Evolutionary conservation across 78 protist genomes (phyloP).

Genomic region (Chrysochromulina parva): DNA sequence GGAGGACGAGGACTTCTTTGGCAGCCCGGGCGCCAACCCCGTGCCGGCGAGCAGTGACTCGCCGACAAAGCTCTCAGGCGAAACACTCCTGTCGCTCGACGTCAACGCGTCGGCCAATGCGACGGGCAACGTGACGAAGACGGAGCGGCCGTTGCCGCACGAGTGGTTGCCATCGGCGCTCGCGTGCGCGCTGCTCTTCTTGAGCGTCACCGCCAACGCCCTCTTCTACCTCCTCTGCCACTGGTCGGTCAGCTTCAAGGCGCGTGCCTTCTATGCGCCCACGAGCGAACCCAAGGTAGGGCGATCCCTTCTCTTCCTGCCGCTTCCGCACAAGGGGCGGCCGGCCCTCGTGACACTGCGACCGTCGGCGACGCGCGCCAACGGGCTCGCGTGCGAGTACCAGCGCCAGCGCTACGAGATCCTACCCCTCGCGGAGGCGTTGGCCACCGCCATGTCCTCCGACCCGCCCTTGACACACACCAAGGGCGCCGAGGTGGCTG

Average conservation of each 20-base stretch:
- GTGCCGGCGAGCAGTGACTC: too few species aligned
- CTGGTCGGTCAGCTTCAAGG: conserved; percentile 3
- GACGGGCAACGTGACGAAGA: too few species aligned
- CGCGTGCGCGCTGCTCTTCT: background rate
- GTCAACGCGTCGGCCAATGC: background rate
- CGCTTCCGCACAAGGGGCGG: background rate
- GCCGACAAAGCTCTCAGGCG: too few species aligned
- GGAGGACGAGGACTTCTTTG: background rate
- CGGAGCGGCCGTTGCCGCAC: conserved; percentile 16
- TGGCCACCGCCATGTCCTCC: background rate
- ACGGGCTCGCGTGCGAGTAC: background rate
- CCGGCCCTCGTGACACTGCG: background rate
- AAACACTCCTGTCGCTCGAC: background rate
- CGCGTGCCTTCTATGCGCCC: background rate
- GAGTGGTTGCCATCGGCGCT: conserved; percentile 21
- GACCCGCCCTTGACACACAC: background rate
- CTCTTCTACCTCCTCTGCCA: conserved; percentile 31
- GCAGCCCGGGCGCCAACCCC: background rate
- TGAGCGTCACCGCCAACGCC: background rate
- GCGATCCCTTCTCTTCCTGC: background rate
- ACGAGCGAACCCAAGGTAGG: background rate
- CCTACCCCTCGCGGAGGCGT: background rate
- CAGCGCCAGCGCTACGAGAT: conserved; percentile 34
- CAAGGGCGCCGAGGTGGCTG: background rate
- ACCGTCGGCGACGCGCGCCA: background rate